Percentiles rank a stretch among this genome's conserved stretches.
Evolutionary conservation across 1,284 basidiomycete species (phyloP).

Genomic region (Ustilago loliicola): DNA sequence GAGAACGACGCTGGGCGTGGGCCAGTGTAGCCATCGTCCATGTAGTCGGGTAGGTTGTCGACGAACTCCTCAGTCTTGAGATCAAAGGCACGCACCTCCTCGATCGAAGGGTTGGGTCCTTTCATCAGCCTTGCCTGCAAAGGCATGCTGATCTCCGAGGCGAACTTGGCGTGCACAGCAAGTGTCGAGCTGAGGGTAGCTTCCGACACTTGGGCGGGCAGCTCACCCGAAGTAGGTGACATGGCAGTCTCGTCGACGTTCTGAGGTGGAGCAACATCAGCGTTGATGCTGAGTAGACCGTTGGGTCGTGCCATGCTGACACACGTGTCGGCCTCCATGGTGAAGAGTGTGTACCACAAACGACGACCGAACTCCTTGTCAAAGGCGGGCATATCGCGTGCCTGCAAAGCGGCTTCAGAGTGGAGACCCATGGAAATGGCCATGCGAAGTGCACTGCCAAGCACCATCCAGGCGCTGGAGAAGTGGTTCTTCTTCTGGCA

Average conservation of each 20-base stretch:
- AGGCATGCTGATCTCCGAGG: conserved; percentile 52
- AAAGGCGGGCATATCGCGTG: conserved; percentile 43
- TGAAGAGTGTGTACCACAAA: conserved; percentile 53
- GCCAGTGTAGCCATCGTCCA: conserved; percentile 38
- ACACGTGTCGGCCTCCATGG: conserved; percentile 55
- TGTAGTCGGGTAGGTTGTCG: conserved; percentile 48
- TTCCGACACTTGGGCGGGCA: conserved; percentile 38
- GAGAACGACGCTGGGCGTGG: conserved; percentile 46
- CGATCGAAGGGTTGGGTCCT: conserved; percentile 46
- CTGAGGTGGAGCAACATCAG: conserved; percentile 45
- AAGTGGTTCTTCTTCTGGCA: conserved; percentile 56
- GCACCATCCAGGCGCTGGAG: conserved; percentile 51
- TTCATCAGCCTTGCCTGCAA: conserved; percentile 47
- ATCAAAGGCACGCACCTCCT: conserved; percentile 51
- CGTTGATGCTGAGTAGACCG: conserved; percentile 42
- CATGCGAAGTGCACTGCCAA: conserved; percentile 53
- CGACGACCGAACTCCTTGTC: conserved; percentile 51
- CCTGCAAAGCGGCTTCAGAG: conserved; percentile 43
- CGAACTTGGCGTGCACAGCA: conserved; percentile 46
- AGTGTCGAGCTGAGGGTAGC: conserved; percentile 51
- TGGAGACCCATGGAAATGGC: conserved; percentile 53
- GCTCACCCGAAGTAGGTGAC: conserved; percentile 39
- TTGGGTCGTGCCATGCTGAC: conserved; percentile 55
- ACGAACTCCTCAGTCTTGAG: conserved; percentile 52
- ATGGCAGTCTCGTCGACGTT: conserved; percentile 54